phyloP scores from a whole-genome alignment of 768 basidiomycete genomes.

The Trametes cinnabarina region DNA sequence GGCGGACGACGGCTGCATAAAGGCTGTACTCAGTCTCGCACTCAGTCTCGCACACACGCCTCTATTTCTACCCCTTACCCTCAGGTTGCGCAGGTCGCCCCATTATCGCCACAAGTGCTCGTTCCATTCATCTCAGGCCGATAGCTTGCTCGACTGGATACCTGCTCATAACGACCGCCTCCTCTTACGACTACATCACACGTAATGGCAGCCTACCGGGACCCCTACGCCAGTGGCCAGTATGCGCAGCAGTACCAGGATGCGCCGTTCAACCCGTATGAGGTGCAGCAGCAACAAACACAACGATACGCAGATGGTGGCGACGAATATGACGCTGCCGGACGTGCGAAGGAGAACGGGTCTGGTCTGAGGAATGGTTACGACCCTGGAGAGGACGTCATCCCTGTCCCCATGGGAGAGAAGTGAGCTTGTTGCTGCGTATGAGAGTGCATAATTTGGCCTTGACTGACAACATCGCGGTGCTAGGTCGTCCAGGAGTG shows the following conservation, averaged over 20 bases:
- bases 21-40: constrained; percentile 18
- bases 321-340: constrained; percentile 29
- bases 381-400: constrained; percentile 21
- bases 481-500: constrained; percentile 23
- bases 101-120: neutral
- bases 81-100: constrained; percentile 21
- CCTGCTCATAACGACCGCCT: neutral
- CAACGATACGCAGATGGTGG: constrained; percentile 32
- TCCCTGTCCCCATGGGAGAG: constrained; percentile 19
- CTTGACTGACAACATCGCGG: neutral
- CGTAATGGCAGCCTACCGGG: constrained; percentile 44
- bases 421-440: constrained; percentile 13
- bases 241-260: constrained; percentile 31
- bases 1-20: constrained; percentile 15
- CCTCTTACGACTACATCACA: neutral
- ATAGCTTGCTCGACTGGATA: neutral
- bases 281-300: constrained; percentile 49
- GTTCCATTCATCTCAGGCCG: neutral
- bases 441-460: neutral
- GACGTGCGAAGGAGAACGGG: constrained; percentile 16
- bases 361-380: constrained; percentile 14
- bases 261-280: constrained; percentile 47
- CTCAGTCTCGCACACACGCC: constrained; percentile 6
- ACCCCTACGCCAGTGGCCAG: constrained; percentile 43
- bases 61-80: constrained; percentile 2